Evolutionary conservation across 2,329 filamentous ascomycete species (phyloP), one percentile per base, ranked within the genome.

Genomic region (Aspergillus ochraceoroseus): DNA sequence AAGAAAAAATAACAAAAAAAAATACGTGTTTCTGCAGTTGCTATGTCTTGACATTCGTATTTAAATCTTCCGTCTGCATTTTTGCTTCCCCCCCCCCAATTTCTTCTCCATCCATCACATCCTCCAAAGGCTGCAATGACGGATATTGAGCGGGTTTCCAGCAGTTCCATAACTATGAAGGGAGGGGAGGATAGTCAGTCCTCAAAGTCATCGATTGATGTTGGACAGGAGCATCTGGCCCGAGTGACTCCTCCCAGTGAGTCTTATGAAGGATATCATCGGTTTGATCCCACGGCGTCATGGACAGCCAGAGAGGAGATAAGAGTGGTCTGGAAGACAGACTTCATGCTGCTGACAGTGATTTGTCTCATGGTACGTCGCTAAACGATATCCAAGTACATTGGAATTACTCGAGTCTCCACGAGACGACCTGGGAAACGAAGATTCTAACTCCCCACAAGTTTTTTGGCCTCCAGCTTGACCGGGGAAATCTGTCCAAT

Each of bases 291-390:
- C 9, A 49, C 46, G 6, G 53, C 50, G 1, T 41, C 50, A 8
- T 58, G 56, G 56, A 54, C 52, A 2, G 40, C 26, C 2, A 61
- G 67, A 33, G 72, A 75, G 47, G 73, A 75, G 55, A 64, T 62
- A 42, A 59, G 52, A 17, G 52, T 75, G 3, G 62, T 74, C 7
- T 56, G 68, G 25, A 75, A 70, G 62, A 70, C 71, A 22, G 57
- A 51, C 25, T 7, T 44, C 18, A 41, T 47, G 33, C 25, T 56
- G n/a, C 30, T 56, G 26, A 41, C 30, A 11, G 47, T 48, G 43
- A 32, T 60, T 8, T 59, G 58, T 33, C 27, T 49, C 13, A 51
- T 55, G 44, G 55, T 59, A 33, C 32, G 44, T 32, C 1, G 4
- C 7, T 12, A 4, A 18, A 13, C 3, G n/a, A 6, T 17, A 15